Evolutionary conservation across 2,329 filamentous ascomycete genomes (phyloP).

Genomic region (Talaromyces sp.): DNA sequence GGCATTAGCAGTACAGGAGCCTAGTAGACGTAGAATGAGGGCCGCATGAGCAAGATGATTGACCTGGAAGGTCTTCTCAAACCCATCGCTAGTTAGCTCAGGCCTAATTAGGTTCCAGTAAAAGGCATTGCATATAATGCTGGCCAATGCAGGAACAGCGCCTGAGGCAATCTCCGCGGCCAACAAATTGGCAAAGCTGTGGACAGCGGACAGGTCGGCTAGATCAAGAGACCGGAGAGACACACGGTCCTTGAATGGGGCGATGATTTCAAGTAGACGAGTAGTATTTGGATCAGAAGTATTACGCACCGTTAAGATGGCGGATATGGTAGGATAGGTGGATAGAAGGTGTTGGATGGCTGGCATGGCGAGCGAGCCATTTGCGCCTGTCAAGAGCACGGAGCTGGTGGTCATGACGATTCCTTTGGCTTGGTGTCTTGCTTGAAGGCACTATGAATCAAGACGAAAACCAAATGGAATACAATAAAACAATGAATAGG

Average conservation of each 20-base stretch:
- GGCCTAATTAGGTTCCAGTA: constrained; percentile 33
- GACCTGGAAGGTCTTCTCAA: constrained; percentile 39
- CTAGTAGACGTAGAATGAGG: constrained; percentile 35
- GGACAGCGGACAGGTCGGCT: constrained; percentile 21
- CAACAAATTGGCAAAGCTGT: constrained; percentile 26
- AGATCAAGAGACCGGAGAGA: constrained; percentile 25
- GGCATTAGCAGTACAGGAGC: constrained; percentile 20
- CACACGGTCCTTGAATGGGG: constrained; percentile 14
- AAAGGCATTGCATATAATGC: constrained; percentile 40
- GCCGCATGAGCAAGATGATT: constrained; percentile 37
- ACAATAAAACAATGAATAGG: too few species aligned
- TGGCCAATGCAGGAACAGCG: constrained; percentile 29
- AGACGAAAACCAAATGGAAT: too few species aligned
- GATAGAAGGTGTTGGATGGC: constrained; percentile 24
- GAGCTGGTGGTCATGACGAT: constrained; percentile 1
- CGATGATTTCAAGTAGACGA: constrained; percentile 19
- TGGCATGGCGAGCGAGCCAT: constrained; percentile 29
- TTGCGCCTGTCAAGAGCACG: constrained; percentile 26
- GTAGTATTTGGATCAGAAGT: constrained; percentile 25
- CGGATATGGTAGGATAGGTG: constrained; percentile 19
- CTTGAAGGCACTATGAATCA: too few species aligned
- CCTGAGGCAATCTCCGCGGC: constrained; percentile 24
- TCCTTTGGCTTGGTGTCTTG: not conserved
- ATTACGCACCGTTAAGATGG: constrained; percentile 29
- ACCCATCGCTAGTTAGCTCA: constrained; percentile 33